phyloP scores from a whole-genome alignment of 306 rosid genomes.

The Trifolium dubium region DNA sequence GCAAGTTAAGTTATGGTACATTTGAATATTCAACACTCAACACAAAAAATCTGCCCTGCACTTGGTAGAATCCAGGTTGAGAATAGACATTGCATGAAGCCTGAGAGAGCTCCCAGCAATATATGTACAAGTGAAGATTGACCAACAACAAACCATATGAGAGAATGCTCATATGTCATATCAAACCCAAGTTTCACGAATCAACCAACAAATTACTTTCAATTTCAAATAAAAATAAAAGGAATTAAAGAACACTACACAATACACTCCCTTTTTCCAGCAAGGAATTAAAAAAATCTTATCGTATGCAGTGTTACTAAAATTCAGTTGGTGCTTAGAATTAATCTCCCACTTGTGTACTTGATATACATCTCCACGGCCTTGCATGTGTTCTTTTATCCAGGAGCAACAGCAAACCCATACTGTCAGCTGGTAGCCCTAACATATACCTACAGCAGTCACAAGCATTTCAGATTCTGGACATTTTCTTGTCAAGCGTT shows the following conservation, averaged over 20 bases:
- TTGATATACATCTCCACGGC: constrained; percentile 83
- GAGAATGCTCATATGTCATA: constrained; percentile 45
- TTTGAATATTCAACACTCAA: constrained; percentile 22
- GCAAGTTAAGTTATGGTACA: constrained; percentile 24
- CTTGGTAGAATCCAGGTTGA: constrained; percentile 23
- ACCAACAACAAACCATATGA: constrained; percentile 41
- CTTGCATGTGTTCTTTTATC: constrained; percentile 62
- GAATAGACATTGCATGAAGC: constrained; percentile 39
- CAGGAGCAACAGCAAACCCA: constrained; percentile 80
- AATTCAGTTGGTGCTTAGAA: constrained; percentile 42
- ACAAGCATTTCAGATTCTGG: constrained; percentile 35
- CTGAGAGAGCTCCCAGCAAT: constrained; percentile 46
- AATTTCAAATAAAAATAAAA: constrained; percentile 48
- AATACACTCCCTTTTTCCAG: constrained; percentile 50
- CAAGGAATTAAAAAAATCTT: constrained; percentile 39
- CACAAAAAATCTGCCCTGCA: constrained; percentile 7
- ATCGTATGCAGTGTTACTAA: constrained; percentile 34
- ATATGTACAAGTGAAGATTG: constrained; percentile 60
- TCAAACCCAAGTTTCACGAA: constrained; percentile 50
- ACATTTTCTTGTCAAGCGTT: constrained; percentile 17
- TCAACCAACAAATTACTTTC: constrained; percentile 57
- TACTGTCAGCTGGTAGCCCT: constrained; percentile 58
- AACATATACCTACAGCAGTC: constrained; percentile 66
- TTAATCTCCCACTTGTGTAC: constrained; percentile 62
- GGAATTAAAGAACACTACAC: constrained; percentile 59